Conservation (phyloP, 805 yeast genomes). For the Candida insectalens region DNA sequence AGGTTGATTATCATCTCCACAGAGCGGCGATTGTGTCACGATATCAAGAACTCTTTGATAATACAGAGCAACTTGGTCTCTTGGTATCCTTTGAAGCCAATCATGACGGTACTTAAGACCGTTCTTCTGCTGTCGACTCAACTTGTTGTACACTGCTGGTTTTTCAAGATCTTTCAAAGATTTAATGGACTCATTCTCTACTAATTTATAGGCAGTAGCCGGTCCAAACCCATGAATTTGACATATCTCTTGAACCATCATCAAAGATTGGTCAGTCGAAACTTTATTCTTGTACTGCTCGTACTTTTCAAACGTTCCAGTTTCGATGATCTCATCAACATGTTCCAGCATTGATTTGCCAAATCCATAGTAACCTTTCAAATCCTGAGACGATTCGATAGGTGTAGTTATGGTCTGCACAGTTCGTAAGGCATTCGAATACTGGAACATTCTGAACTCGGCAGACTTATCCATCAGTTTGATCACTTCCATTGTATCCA, state of each 20-base stretch:
- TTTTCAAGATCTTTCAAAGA: conserved; percentile 30
- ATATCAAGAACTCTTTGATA: conserved; percentile 22
- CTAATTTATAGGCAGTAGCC: conserved; percentile 29
- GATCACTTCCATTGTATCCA: conserved; percentile 17
- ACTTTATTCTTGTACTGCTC: conserved; percentile 7
- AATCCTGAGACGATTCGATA: conserved; percentile 28
- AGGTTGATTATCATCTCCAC: conserved; percentile 25
- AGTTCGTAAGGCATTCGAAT: conserved; percentile 33
- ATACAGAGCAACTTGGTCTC: conserved; percentile 35
- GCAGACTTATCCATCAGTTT: conserved; percentile 11
- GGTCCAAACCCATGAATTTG: conserved; percentile 43
- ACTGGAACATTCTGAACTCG: conserved; percentile 17
- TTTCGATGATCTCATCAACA: conserved; percentile 35
- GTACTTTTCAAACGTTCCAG: conserved; percentile 22
- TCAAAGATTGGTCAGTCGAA: conserved; percentile 13
- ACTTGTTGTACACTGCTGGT: conserved; percentile 6
- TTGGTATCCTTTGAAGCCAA: conserved; percentile 33
- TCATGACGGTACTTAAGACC: conserved; percentile 41
- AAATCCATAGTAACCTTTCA: conserved; percentile 29
- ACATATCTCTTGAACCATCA: conserved; percentile 24
- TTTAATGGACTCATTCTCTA: conserved; percentile 21
- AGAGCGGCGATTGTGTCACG: conserved; percentile 2
- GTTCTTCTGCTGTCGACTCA: conserved; percentile 19
- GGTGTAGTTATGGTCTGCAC: conserved; percentile 19
- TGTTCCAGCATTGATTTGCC: conserved; percentile 32